Evolutionary conservation across 352 stramenopile genomes (phyloP), one percentile per base, ranked within the genome.

Genomic region (Elongisporangium undulatum): DNA sequence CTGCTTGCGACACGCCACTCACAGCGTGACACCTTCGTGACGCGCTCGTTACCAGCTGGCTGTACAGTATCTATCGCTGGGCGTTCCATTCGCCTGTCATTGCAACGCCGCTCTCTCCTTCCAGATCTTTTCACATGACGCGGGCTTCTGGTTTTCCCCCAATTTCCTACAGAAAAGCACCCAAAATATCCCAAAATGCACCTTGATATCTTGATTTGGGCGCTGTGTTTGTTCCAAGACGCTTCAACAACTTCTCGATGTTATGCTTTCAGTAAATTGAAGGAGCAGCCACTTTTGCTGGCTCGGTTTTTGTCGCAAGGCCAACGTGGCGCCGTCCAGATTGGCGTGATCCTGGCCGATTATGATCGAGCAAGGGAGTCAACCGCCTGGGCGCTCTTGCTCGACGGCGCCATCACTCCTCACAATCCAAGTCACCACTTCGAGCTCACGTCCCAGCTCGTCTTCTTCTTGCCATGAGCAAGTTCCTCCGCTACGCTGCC

Each of bases 401-500:
- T 45, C 34, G 12, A 45, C 34, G 13, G 5, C 12, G 34, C 34
- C 10, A 45, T 45, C 34, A 45, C 0, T 6, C 51, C 19, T 17
- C 65, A 69, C 66, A 63, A 69, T 23, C 49, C 58, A 70, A 72
- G 62, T 69, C 65, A 53, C 66, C 22, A 61, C 39, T 51, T 71
- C 53, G 23, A 69, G 38, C 56, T 52, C 66, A 74, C 53, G 51
- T 45, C 49, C 15, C 29, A 21, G 51, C 49, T 61, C 21, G 19
- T 22, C 49, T 17, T 22, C 4, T 12, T n/a, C n/a, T 64, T 58
- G 52, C 58, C 51, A 82, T 82, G 72, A 53, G 67, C 64, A 74
- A 74, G 63, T 74, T 79, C 50, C 21, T 82, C 53, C 51, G 64
- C 41, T 65, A 69, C 61, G 69, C 68, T 57, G 50, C 63, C 39